These are phyloP conservation scores for Podila minutissima DNA, from an alignment of 192 early-diverging fungal species.

Conservation along the genomic window DNA sequence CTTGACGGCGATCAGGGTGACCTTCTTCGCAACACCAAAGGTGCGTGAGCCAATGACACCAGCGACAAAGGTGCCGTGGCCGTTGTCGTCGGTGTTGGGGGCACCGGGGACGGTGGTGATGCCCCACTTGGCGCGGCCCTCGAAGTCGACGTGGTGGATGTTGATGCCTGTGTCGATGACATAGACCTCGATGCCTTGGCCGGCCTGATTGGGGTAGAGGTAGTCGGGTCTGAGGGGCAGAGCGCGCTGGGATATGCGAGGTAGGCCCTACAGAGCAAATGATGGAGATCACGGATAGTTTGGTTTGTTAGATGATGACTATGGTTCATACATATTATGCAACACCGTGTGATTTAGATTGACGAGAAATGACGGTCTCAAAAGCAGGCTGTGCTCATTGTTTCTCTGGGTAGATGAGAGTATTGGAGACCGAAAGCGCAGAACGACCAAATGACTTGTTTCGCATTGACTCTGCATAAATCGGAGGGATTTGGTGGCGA, in stretches of 20 bases:
- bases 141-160: constrained; percentile 60
- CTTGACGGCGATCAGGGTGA: constrained; percentile 77
- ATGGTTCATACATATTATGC: neutral
- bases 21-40: constrained; percentile 84
- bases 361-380: too few relatives aligned
- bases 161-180: constrained; percentile 73
- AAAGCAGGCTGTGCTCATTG: too few relatives aligned
- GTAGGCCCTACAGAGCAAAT: constrained; percentile 55
- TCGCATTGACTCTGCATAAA: too few relatives aligned
- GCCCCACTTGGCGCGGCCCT: constrained; percentile 65
- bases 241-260: constrained; percentile 53
- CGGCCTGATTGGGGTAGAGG: constrained; percentile 67
- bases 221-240: constrained; percentile 60
- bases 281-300: neutral
- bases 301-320: neutral
- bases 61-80: constrained; percentile 67
- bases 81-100: constrained; percentile 57
- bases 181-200: constrained; percentile 68
- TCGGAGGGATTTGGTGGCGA: too few relatives aligned
- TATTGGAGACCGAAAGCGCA: too few relatives aligned
- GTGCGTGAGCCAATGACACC: constrained; percentile 60
- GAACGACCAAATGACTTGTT: too few relatives aligned
- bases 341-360: neutral
- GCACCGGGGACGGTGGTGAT: constrained; percentile 39
- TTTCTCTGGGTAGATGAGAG: too few relatives aligned